Conservation (phyloP, 305 asterid genomes). For the Solanum chacoense region DNA sequence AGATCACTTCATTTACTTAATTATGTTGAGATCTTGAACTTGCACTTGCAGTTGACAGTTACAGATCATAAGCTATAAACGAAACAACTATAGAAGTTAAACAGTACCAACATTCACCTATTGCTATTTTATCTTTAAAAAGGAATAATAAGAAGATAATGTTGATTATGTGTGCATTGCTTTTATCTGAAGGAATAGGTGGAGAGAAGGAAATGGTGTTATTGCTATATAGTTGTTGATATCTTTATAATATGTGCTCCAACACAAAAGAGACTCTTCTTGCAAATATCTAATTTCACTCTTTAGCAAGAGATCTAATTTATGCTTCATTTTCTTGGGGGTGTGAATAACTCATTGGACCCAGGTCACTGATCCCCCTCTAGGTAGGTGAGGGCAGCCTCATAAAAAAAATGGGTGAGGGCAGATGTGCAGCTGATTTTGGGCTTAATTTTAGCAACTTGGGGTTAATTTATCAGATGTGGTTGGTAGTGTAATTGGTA, state of each 20-base stretch:
- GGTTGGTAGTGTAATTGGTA: neutral
- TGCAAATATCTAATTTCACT: neutral
- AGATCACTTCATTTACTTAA: neutral
- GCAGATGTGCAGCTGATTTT: neutral
- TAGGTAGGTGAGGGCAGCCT: neutral
- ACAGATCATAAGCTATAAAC: neutral
- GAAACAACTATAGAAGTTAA: neutral
- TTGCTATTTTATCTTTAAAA: too few relatives aligned
- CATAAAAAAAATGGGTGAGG: neutral
- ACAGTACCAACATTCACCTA: neutral
- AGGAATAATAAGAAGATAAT: neutral
- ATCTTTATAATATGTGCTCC: neutral
- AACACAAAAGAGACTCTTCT: neutral
- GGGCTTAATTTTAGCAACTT: neutral
- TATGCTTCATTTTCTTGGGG: neutral
- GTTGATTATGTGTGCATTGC: neutral
- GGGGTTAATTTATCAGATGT: neutral
- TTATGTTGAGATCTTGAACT: neutral
- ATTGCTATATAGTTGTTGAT: neutral
- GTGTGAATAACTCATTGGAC: neutral
- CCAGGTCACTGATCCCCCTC: neutral
- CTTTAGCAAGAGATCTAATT: neutral
- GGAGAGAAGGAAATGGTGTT: neutral
- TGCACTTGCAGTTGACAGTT: neutral
- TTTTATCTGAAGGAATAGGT: neutral